These are phyloP conservation scores for Lactarius vividus DNA, from an alignment of 768 basidiomycete species.

Conservation along the genomic window DNA sequence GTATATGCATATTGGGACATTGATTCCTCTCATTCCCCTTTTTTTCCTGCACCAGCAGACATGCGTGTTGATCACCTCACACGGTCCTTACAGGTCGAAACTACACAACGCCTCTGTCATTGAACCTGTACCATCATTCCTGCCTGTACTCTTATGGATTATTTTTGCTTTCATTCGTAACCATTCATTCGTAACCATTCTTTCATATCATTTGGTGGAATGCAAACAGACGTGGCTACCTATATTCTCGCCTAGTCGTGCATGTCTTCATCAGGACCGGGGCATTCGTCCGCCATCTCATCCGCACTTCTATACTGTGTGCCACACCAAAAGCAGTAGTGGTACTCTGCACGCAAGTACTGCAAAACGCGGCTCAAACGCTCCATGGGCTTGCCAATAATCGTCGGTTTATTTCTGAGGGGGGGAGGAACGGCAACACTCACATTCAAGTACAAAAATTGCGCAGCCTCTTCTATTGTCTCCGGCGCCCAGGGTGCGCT, in stretches of 20 bases:
- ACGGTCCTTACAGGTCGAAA: conserved; percentile 18
- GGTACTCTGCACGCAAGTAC: conserved; percentile 69
- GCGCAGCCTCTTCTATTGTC: conserved; percentile 63
- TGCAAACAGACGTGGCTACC: conserved; percentile 2
- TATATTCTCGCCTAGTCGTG: conserved; percentile 55
- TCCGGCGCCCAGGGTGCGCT: conserved; percentile 47
- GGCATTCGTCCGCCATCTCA: conserved; percentile 65
- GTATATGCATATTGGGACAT: conserved; percentile 14
- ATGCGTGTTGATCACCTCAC: conserved; percentile 10
- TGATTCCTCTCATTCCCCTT: conserved; percentile 9
- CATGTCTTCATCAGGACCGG: conserved; percentile 71
- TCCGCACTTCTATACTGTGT: conserved; percentile 61
- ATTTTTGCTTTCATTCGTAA: conserved; percentile 1
- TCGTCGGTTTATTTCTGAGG: background rate
- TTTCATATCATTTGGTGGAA: conserved; percentile 6
- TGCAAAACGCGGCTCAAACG: conserved; percentile 63
- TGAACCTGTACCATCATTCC: conserved; percentile 20
- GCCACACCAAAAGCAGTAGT: conserved; percentile 91
- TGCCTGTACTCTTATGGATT: conserved; percentile 18
- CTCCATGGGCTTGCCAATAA: conserved; percentile 56
- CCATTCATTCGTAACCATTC: background rate
- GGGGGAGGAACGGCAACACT: conserved; percentile 25
- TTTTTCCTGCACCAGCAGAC: conserved; percentile 8
- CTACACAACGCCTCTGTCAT: conserved; percentile 3
- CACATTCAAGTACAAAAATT: conserved; percentile 61